A percentile compares a stretch with the other conserved stretches of the same genome.
Evolutionary conservation across 345 rosid genomes (phyloP).

Genomic region (Brassica incana): DNA sequence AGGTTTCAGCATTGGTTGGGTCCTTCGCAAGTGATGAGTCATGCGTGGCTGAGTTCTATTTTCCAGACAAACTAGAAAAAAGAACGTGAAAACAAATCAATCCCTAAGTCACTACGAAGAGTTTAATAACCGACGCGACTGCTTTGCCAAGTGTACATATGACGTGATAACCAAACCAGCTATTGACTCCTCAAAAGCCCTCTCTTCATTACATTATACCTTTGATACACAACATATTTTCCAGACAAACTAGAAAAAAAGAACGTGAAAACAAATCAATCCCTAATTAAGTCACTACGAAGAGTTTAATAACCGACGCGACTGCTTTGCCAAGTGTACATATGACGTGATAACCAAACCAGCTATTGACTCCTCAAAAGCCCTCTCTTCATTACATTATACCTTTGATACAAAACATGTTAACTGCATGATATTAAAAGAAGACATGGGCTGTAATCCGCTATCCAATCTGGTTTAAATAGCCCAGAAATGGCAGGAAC

Average conservation of each 20-base stretch:
- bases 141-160: background rate
- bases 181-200: too few species aligned
- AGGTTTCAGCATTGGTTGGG: background rate
- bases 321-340: background rate
- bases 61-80: too few species aligned
- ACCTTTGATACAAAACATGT: too few species aligned
- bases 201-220: too few species aligned
- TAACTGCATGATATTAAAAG: background rate
- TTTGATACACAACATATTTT: too few species aligned
- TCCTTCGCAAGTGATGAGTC: background rate
- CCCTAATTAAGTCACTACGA: background rate
- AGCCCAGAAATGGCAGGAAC: constrained; percentile 20
- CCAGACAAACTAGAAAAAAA: too few species aligned
- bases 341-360: too few species aligned
- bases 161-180: too few species aligned
- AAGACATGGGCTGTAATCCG: constrained; percentile 27
- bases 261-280: too few species aligned
- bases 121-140: background rate
- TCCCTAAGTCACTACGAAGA: background rate
- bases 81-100: background rate
- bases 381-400: too few species aligned
- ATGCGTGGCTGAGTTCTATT: background rate
- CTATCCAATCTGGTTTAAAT: constrained; percentile 21
- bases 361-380: too few species aligned
- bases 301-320: background rate